Conservation (phyloP, 2,329 filamentous ascomycete genomes). For the Geosmithia putterillii region DNA sequence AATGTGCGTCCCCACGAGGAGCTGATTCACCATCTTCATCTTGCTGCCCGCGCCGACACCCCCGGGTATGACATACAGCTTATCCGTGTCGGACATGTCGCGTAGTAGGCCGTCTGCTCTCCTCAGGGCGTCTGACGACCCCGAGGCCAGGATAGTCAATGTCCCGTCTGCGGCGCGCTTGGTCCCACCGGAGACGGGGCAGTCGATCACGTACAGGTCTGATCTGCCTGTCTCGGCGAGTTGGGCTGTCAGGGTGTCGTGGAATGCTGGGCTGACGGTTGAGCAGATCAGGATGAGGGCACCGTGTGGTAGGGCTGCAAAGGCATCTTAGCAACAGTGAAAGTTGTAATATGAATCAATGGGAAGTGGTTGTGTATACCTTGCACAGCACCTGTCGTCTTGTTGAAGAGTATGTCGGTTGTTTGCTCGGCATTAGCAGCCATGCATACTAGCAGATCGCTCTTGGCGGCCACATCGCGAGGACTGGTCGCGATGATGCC, state of each 20-base stretch:
- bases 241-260: conserved; percentile 45
- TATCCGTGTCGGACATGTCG: conserved; percentile 47
- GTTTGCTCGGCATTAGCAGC: conserved; percentile 62
- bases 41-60: conserved; percentile 53
- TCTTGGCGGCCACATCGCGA: conserved; percentile 45
- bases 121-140: conserved; percentile 39
- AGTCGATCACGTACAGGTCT: conserved; percentile 40
- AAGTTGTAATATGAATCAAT: too few relatives aligned
- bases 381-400: conserved; percentile 32
- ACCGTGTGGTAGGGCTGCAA: conserved; percentile 42
- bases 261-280: conserved; percentile 57
- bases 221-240: conserved; percentile 40
- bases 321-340: too few relatives aligned
- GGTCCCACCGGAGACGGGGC: conserved; percentile 15
- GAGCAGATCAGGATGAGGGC: conserved; percentile 56
- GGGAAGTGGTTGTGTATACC: too few relatives aligned
- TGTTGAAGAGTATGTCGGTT: conserved; percentile 51
- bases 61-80: conserved; percentile 50
- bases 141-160: conserved; percentile 62
- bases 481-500: conserved; percentile 47
- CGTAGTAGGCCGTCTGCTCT: conserved; percentile 46
- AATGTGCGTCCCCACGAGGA: conserved; percentile 52
- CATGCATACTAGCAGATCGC: conserved; percentile 58
- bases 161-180: conserved; percentile 44
- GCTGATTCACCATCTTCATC: conserved; percentile 58